phyloP scores from a whole-genome alignment of 192 early-diverging fungal species.

The Coemansia aciculifera region DNA sequence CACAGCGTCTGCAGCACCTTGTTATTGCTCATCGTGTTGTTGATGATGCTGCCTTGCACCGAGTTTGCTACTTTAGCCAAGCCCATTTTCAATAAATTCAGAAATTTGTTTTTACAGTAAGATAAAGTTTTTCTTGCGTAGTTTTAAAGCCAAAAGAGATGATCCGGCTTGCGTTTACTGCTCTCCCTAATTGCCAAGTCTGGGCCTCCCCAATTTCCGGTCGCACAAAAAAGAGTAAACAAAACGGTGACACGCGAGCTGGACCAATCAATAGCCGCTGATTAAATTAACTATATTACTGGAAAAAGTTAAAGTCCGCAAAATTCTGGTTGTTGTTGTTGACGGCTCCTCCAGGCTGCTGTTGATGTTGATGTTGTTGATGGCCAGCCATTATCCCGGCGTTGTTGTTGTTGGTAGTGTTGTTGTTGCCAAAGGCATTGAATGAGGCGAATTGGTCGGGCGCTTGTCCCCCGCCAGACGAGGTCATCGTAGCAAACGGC shows the following conservation, averaged over 20 bases:
- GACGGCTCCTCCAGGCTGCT: background rate
- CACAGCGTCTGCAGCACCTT: constrained; percentile 2
- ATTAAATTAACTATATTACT: constrained; percentile 8
- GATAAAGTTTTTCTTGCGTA: background rate
- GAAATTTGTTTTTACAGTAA: background rate
- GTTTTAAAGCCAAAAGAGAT: background rate
- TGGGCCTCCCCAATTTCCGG: background rate
- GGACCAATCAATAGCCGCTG: background rate
- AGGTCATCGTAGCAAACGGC: constrained; percentile 6
- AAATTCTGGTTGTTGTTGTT: constrained; percentile 39
- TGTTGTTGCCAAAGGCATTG: constrained; percentile 11
- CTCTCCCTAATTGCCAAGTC: background rate
- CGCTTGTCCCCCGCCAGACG: background rate
- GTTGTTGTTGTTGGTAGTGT: background rate
- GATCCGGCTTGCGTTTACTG: background rate
- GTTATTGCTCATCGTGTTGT: background rate
- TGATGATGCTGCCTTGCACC: constrained; percentile 16
- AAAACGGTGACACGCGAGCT: background rate
- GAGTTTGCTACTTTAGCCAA: constrained; percentile 32
- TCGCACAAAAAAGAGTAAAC: background rate
- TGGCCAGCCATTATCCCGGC: background rate
- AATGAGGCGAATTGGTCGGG: constrained; percentile 3
- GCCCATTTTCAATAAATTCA: constrained; percentile 20
- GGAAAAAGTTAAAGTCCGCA: constrained; percentile 49
- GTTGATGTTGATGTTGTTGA: constrained; percentile 16